A percentile compares a stretch with the other conserved stretches of the same genome.
Evolutionary conservation across 2,329 filamentous ascomycete genomes (phyloP).

Genomic region (Botrytis aclada): DNA sequence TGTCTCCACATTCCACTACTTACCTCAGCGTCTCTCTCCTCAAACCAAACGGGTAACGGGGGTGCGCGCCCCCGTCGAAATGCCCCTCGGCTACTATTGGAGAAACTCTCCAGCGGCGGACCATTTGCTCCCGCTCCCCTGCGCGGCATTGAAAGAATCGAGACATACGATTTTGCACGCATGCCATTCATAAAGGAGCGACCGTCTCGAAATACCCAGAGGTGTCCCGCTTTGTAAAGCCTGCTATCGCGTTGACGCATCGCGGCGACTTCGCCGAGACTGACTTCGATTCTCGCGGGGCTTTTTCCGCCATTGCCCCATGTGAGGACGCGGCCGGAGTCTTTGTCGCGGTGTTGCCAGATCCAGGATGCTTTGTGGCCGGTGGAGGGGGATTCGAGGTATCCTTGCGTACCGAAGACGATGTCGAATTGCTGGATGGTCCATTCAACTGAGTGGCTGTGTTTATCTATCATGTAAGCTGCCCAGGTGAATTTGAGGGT

Average conservation of each 20-base stretch:
- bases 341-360: background rate
- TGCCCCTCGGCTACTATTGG: background rate
- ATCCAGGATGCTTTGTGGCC: background rate
- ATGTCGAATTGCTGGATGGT: background rate
- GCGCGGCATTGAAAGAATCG: too few relatives aligned
- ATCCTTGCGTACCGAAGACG: background rate
- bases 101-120: rapidly evolving
- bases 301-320: background rate
- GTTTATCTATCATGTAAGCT: background rate
- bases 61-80: background rate
- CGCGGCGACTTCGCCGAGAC: background rate
- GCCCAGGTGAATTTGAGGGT: background rate
- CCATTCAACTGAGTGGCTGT: background rate
- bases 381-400: background rate
- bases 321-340: background rate
- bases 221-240: background rate
- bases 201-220: background rate
- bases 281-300: background rate
- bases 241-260: background rate
- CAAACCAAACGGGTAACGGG: background rate
- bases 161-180: background rate
- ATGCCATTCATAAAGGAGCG: background rate
- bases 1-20: background rate
- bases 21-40: background rate
- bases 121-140: too few relatives aligned